Conservation (phyloP, 2,329 filamentous ascomycete genomes). For the Stachybotrys chartarum region DNA sequence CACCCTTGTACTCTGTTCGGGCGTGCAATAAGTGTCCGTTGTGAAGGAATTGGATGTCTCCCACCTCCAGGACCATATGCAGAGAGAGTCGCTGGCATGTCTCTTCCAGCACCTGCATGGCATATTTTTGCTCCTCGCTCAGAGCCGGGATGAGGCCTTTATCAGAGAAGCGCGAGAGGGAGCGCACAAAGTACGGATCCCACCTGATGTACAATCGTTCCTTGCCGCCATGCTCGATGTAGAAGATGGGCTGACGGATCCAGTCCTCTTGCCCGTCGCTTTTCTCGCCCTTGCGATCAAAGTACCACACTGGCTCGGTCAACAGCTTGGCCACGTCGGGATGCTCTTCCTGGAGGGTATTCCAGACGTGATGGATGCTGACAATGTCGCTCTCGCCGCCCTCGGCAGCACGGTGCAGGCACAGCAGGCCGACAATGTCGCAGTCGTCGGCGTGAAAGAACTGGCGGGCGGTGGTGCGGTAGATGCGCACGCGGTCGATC, state of each 20-base stretch:
- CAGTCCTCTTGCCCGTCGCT: conserved; percentile 68
- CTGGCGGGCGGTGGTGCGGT: conserved; percentile 66
- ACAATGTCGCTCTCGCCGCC: conserved; percentile 81
- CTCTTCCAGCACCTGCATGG: conserved; percentile 55
- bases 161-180: conserved; percentile 67
- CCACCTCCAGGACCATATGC: conserved; percentile 81
- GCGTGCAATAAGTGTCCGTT: conserved; percentile 79
- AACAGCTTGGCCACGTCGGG: conserved; percentile 73
- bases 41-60: conserved; percentile 80
- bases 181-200: conserved; percentile 84
- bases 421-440: conserved; percentile 78
- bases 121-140: conserved; percentile 60
- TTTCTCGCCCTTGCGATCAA: conserved; percentile 82
- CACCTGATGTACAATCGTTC: conserved; percentile 59
- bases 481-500: conserved; percentile 84
- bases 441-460: conserved; percentile 65
- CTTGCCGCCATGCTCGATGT: conserved; percentile 62
- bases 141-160: conserved; percentile 66
- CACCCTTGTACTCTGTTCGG: conserved; percentile 63
- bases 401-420: conserved; percentile 68
- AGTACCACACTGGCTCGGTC: conserved; percentile 79
- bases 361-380: conserved; percentile 74
- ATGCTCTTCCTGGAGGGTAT: conserved; percentile 64
- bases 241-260: conserved; percentile 66
- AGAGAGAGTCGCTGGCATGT: conserved; percentile 66